phyloP scores from a whole-genome alignment of 345 rosid species.

The Eucalyptus victrix region DNA sequence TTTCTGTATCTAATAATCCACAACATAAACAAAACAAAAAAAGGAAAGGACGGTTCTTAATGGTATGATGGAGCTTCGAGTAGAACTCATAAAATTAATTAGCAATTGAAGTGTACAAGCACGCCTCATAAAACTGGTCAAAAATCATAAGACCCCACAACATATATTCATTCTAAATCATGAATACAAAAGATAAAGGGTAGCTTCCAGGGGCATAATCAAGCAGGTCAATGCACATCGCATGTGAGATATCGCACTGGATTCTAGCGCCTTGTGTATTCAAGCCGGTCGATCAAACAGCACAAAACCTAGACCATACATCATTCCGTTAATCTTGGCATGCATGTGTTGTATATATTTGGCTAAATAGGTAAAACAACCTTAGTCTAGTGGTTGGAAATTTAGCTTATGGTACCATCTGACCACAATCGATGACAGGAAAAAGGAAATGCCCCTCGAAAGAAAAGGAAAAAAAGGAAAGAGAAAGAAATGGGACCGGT shows the following conservation, averaged over 20 bases:
- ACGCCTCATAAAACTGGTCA: background rate
- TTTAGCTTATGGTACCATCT: background rate
- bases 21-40: background rate
- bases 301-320: background rate
- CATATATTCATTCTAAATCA: background rate
- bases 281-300: background rate
- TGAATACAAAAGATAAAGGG: background rate
- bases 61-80: background rate
- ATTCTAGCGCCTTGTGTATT: background rate
- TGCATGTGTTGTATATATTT: background rate
- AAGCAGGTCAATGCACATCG: background rate
- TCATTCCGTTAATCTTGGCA: background rate
- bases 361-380: background rate
- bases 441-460: background rate
- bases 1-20: background rate
- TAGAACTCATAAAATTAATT: background rate
- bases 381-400: background rate
- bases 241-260: background rate
- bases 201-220: background rate
- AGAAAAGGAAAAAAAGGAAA: background rate
- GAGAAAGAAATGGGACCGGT: background rate
- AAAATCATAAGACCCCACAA: background rate
- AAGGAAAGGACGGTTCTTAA: background rate
- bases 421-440: background rate
- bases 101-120: background rate